These are phyloP conservation scores for Solanum hybrid DNA, from an alignment of 305 asterid species.

Conservation along the genomic window DNA sequence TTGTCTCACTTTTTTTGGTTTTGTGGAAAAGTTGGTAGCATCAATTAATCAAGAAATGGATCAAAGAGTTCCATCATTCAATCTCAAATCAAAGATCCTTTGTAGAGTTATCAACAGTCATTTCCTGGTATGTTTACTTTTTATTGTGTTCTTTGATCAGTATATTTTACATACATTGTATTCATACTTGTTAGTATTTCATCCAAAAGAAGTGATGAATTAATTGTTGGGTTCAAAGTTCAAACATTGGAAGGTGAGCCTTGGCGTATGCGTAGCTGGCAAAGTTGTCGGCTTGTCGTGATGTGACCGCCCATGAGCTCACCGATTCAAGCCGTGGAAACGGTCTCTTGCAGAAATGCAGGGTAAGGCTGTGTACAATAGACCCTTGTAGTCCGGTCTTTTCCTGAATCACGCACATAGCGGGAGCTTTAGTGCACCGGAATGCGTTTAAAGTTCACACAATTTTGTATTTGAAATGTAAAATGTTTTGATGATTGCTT, in stretches of 20 bases:
- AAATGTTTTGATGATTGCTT: neutral
- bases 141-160: neutral
- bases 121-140: slow-evolving; percentile 43
- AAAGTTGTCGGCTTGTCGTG: neutral
- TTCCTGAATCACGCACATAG: neutral
- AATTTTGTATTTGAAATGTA: neutral
- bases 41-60: slow-evolving; percentile 74
- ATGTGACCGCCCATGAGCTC: neutral
- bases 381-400: neutral
- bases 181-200: neutral
- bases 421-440: neutral
- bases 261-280: neutral
- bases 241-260: neutral
- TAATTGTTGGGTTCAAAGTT: neutral
- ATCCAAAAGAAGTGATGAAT: neutral
- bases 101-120: slow-evolving; percentile 51
- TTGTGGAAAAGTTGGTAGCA: slow-evolving; percentile 60
- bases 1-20: slow-evolving; percentile 10
- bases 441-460: neutral
- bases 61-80: slow-evolving; percentile 62
- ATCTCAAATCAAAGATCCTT: slow-evolving; percentile 64
- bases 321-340: neutral
- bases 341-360: neutral
- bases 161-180: neutral
- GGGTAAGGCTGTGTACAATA: neutral